These are phyloP conservation scores for Penstemon eatonii DNA, from an alignment of 257 asterid genomes.

Conservation along the genomic window DNA sequence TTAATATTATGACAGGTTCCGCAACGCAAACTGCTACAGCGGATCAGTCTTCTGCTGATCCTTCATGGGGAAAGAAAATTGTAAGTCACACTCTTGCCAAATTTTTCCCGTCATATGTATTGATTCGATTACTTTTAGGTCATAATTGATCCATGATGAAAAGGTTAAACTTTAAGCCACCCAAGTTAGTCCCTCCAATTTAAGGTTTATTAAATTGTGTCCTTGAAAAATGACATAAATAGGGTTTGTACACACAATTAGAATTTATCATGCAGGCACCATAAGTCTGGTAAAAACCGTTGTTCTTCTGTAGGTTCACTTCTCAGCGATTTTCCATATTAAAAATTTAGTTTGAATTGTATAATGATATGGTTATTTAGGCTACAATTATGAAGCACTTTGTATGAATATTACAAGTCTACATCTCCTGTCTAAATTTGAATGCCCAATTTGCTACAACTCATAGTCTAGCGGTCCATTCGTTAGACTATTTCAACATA, in stretches of 20 bases:
- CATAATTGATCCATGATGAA: not conserved
- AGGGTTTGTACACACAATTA: not conserved
- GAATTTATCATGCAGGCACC: not conserved
- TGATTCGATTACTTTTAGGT: not conserved
- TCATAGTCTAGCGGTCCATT: not conserved
- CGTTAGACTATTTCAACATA: not conserved
- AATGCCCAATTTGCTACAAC: not conserved
- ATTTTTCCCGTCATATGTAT: constrained; percentile 5
- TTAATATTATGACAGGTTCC: constrained; percentile 24
- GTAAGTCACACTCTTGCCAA: constrained; percentile 45
- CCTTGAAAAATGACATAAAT: not conserved
- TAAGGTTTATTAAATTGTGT: not conserved
- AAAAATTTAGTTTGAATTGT: not conserved
- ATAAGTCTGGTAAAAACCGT: not conserved
- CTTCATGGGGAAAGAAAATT: constrained; percentile 46
- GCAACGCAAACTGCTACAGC: constrained; percentile 28
- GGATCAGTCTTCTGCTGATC: constrained; percentile 37
- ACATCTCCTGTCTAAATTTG: not conserved
- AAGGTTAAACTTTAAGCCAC: not conserved
- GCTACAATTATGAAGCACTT: not conserved
- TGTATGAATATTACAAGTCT: not conserved
- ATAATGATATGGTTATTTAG: not conserved
- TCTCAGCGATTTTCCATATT: not conserved
- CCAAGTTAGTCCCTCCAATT: constrained; percentile 3
- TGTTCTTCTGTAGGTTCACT: not conserved